Base-by-base conservation (phyloP, 1,284 basidiomycete species). In the Veloporphyrellus conicus region DNA sequence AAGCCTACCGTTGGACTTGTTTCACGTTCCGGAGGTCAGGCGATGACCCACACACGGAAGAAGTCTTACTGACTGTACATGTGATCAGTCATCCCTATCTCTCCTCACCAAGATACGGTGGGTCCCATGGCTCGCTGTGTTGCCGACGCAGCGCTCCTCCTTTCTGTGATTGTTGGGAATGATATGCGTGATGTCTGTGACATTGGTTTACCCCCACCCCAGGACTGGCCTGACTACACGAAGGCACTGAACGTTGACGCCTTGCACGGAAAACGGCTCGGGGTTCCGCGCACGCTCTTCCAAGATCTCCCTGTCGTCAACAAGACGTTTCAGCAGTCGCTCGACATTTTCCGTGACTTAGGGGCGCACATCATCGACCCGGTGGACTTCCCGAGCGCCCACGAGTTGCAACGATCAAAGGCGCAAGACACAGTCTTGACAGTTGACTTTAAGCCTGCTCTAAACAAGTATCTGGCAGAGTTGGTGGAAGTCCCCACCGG, bases 61-160 rank as follows among this genome's bases (percentile, higher is more conserved):
- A 10, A 16, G 39, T 14, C 3, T 4, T 22, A 8, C 39, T 50
- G 19, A 56, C 15, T 15, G 15, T 33, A 31, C 18, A 8, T 12
- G 29, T 27, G 4, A n/a, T 39, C 33, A 76, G 76, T 78, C 6
- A 68, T 78, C 19, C 76, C 76, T 0, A 74, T 77, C 32, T 75
- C 74, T 12, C 65, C 58, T 40, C 65, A 75, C 49, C 77, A 79
- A 55, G 77, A 79, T 55, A 73, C 74, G 2, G 66, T 76, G 14
- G 77, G 77, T 0, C 69, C 73, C 0, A 69, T 79, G 64, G 60
- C 67, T 16, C 70, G 77, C 16, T 70, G 68, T 11, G 72, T 79
- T 22, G 59, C 71, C 4, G 77, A 79, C 42, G 74, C 69, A 2
- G 75, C 72, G 3, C 55, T 64, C 32, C 62, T 76, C 16, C 68